Conservation (phyloP, 345 rosid genomes). For the Arabidopsis thaliana region DNA sequence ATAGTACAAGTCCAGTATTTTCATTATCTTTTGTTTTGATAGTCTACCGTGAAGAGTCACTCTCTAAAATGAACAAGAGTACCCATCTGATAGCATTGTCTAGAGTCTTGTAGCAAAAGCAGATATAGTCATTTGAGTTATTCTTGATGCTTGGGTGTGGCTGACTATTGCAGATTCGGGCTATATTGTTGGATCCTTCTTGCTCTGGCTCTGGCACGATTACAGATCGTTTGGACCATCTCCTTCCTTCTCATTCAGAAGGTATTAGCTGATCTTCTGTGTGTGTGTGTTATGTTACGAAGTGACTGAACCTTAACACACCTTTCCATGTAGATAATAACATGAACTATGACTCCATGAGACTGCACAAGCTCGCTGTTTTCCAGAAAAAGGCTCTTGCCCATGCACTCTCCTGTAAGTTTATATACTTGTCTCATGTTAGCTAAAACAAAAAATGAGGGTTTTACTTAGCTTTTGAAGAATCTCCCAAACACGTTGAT, state of each 20-base stretch:
- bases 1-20: background rate
- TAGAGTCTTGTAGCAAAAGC: background rate
- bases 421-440: constrained; percentile 12
- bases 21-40: constrained; percentile 4
- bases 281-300: constrained; percentile 10
- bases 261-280: constrained; percentile 43
- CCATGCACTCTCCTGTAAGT: constrained; percentile 84
- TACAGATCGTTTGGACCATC: constrained; percentile 84
- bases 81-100: background rate
- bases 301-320: constrained; percentile 14
- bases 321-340: constrained; percentile 41
- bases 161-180: constrained; percentile 59
- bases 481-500: constrained; percentile 1
- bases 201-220: constrained; percentile 95
- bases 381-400: constrained; percentile 87
- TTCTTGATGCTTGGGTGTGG: constrained; percentile 8
- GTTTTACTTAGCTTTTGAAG: background rate
- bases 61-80: constrained; percentile 14
- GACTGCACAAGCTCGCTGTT: constrained; percentile 76
- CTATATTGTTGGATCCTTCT: constrained; percentile 93
- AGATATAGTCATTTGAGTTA: constrained; percentile 24
- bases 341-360: constrained; percentile 47
- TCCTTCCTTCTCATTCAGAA: constrained; percentile 74
- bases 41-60: constrained; percentile 1
- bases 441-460: background rate